Percentiles rank a stretch among this genome's conserved stretches.
phyloP scores from a whole-genome alignment of 2,329 filamentous ascomycete genomes.

The Colletotrichum musicola region DNA sequence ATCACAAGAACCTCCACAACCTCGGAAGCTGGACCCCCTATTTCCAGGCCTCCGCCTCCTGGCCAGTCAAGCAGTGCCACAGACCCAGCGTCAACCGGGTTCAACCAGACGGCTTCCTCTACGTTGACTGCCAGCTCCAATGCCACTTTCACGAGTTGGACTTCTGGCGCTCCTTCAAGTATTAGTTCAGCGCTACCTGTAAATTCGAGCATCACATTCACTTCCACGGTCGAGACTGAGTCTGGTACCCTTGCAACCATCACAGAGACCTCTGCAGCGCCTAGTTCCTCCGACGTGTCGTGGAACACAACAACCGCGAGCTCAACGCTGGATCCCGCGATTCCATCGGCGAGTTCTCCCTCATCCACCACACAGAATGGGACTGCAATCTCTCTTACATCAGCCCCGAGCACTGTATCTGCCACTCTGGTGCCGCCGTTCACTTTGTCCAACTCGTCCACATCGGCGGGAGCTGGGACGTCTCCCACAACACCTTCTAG shows the following conservation, averaged over 20 bases:
- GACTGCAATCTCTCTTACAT: background rate
- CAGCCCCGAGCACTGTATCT: background rate
- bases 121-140: background rate
- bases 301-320: background rate
- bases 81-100: background rate
- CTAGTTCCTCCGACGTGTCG: background rate
- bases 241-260: constrained; percentile 22
- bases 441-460: constrained; percentile 7
- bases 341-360: background rate
- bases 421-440: constrained; percentile 12
- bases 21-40: background rate
- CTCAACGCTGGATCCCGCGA: background rate
- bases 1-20: background rate
- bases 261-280: background rate
- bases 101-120: background rate
- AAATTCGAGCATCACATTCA: background rate
- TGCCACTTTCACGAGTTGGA: background rate
- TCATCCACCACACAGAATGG: background rate
- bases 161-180: background rate
- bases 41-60: background rate
- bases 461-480: background rate
- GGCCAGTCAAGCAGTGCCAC: background rate
- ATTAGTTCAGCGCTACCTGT: background rate
- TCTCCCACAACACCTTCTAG: background rate
- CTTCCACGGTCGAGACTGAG: background rate